Base-by-base conservation (phyloP, 2,329 filamentous ascomycete species). In the Leptographium wingfieldii region DNA sequence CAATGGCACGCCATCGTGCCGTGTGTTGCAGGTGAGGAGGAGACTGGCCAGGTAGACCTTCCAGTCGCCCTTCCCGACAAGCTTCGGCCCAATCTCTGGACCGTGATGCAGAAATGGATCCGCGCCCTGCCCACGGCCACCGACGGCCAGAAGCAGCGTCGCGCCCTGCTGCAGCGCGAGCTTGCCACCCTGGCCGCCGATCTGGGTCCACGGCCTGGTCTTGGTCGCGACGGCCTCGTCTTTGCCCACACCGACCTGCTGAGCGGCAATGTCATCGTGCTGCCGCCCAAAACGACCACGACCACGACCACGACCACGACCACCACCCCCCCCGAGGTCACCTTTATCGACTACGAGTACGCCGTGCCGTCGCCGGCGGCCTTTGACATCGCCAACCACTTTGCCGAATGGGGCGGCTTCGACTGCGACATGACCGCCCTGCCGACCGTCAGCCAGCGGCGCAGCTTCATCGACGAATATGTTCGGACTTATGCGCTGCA, bases 301-400 rank as follows among this genome's bases (percentile, higher is more conserved):
- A 16, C 33, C 10, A 6, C n/a, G 22, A 25, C n/a, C 48, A 3
- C 22, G 9, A 25, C 19, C 38, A 19, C 55, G 7, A 29, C 35
- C 43, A 29, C 35, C 43, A 29, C n/a, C 5, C 38, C n/a, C 7
- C 4, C 31, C 3, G 58, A 65, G 60, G 86, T 92, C 59, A 83
- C 82, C 69, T 97, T 99, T 74, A 99, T 99, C 71, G 94, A 99
- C 74, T 99, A 97, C 76, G 94, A 99, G 73, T 99, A 99, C 73
- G 91, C 92, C 16, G 94, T 90, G 5, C 92, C 94, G 2, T 92
- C 92, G 0, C 92, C 92, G 1, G 91, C 92, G 4, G 92, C 92
- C 2, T 99, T 99, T 73, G 94, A 99, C 71, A 85, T 99, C 66
- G 87, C 92, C 57, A 99, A 99, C 75, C 94, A 99, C 77, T 96